Percentiles rank a stretch among this genome's conserved stretches.
Conservation (phyloP, 2,329 filamentous ascomycete species). For the Ophiostoma perfectum region DNA sequence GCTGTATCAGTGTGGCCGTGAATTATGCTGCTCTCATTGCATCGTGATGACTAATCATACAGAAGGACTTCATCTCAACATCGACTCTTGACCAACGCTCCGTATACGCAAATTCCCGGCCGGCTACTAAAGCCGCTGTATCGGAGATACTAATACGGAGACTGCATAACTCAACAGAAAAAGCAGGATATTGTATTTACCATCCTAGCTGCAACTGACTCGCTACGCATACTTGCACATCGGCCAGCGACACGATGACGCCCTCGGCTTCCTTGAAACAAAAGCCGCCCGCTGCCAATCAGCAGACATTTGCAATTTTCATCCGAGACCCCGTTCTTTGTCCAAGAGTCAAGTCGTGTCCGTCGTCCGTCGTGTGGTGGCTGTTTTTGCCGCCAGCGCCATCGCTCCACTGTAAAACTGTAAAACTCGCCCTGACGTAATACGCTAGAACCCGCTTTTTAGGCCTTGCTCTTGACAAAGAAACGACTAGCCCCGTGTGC, state of each 20-base stretch:
- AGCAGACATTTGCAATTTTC: too few species aligned
- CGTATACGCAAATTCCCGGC: background rate
- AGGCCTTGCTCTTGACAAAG: background rate
- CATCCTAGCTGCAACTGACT: too few species aligned
- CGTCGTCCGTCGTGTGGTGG: background rate
- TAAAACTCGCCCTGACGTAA: constrained; percentile 17
- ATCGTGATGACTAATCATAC: background rate
- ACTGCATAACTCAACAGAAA: too few species aligned
- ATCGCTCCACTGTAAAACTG: constrained; percentile 10
- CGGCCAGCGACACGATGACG: too few species aligned
- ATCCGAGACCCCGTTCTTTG: background rate
- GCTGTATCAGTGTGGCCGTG: background rate
- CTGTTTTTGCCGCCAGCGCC: background rate
- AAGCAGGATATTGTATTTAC: too few species aligned
- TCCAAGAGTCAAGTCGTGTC: background rate
- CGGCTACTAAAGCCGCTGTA: background rate
- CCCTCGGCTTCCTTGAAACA: too few species aligned
- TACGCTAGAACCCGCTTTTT: constrained; percentile 11
- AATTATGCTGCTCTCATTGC: too few species aligned
- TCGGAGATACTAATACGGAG: background rate
- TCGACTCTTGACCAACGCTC: too few species aligned
- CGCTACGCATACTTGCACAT: too few species aligned
- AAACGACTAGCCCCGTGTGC: background rate
- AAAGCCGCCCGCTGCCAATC: too few species aligned
- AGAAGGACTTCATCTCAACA: too few species aligned